Base-by-base conservation (phyloP, 2,329 filamentous ascomycete species). In the Alternaria solani region DNA sequence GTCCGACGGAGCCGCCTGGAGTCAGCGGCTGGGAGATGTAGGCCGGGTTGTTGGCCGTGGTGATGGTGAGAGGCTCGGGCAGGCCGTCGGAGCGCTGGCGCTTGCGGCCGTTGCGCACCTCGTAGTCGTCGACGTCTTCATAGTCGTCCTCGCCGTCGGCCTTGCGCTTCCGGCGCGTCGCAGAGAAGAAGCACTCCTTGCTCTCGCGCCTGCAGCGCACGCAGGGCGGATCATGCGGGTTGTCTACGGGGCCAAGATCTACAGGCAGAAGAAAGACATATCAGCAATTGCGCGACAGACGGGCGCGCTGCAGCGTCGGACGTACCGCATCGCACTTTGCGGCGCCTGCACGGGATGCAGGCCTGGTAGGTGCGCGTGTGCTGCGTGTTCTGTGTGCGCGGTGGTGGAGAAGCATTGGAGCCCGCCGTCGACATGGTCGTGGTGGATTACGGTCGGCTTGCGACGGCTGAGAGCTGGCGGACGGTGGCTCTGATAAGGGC, bases 111-210 rank as follows among this genome's bases (percentile, higher is more conserved):
- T 92, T 92, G 69, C 90, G 87, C 32, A 90, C 76, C 59, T 90
- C 87, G 76, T 92, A 92, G 65, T 92, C 89, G 68, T 76, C 77
- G 16, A 74, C 80, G 34, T 81, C 81, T 3, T 83, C 80, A 7
- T 72, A 66, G 30, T 80, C 80, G 8, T 82, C 81, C 11, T 76
- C 77, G 53, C 77, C 80, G 58, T 82, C 84, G 26, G 81, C 87
- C 84, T 95, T 96, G 76, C 93, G 88, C 88, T 98, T 98, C 75
- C 95, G 89, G 51, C 95, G 87, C 32, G 94, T 98, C 20, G 93
- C 92, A 64, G 93, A 96, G 83, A 99, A 99, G 85, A 91, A 96
- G 83, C 95, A 99, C 73, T 97, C 91, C 79, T 98, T 98, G 82
- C 90, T 93, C 83, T 99, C 95, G 68, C 95, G 89, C 54, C 93